phyloP scores from a whole-genome alignment of 23 red algal species.

The Gracilaria gracilis region DNA sequence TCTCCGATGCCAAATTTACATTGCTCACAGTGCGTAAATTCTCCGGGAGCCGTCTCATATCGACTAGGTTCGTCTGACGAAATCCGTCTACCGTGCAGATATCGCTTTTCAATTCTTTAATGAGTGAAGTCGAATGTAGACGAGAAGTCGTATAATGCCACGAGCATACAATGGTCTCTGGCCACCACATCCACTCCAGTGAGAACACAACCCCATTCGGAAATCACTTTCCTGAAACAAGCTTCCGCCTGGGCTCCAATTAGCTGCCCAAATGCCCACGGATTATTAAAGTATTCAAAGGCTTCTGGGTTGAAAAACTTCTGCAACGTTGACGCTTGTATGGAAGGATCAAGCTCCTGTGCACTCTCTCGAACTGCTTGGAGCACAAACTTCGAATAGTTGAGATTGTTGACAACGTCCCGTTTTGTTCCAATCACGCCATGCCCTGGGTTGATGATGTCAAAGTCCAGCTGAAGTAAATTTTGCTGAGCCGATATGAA shows the following conservation, averaged over 20 bases:
- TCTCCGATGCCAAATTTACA: too few relatives aligned
- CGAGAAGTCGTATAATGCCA: constrained; percentile 24
- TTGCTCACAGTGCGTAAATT: too few relatives aligned
- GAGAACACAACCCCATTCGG: not conserved
- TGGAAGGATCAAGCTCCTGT: constrained; percentile 14
- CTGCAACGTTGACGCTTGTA: not conserved
- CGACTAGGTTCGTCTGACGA: too few relatives aligned
- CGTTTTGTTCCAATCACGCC: constrained; percentile 9
- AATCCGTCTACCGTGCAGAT: too few relatives aligned
- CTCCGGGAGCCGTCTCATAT: too few relatives aligned
- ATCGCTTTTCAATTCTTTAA: too few relatives aligned
- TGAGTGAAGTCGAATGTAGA: constrained; percentile 3
- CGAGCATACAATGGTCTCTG: constrained; percentile 7
- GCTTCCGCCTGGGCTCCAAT: not conserved
- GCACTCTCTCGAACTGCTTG: constrained; percentile 29
- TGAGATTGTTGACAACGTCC: constrained; percentile 41
- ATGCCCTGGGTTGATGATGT: constrained; percentile 32
- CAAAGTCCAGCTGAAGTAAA: constrained; percentile 13
- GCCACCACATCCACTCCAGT: constrained; percentile 29
- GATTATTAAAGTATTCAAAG: constrained; percentile 31
- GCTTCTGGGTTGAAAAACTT: constrained; percentile 20
- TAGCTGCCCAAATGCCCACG: constrained; percentile 30
- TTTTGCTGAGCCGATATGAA: constrained; percentile 21
- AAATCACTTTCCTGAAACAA: constrained; percentile 35
- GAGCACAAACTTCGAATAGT: constrained; percentile 39